Evolutionary conservation across 768 basidiomycete genomes (phyloP), one percentile per base, ranked within the genome.

Genomic region (Mycena amicta): DNA sequence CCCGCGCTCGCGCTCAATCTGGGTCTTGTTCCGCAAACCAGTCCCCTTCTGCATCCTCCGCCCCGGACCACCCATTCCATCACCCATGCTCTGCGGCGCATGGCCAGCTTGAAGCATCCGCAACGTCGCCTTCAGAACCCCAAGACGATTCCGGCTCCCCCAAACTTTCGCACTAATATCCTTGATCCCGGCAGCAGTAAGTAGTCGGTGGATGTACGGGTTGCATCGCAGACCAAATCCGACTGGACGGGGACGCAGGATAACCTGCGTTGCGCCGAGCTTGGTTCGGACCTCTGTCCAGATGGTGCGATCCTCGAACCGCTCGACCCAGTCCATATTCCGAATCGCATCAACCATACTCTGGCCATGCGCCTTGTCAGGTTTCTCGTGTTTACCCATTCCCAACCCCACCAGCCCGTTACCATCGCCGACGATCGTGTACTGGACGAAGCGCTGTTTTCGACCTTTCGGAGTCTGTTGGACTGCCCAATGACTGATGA

Each of bases 381-480:
- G 66, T 37, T 90, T 86, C 2, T 71, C 74, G 71, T 89, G 86
- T 72, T 93, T 95, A 56, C 86, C 93, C 68, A 91, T 84, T 3
- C 93, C 93, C 33, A 86, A 80, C 3, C 93, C 93, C 0, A 96
- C 85, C 26, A 95, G 78, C 0, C 93, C 94, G 31, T 89, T 78
- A 2, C 92, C 91, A 68, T 95, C 86, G 2, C 93, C 93, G 30
- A 91, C 85, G 59, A 95, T 83, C 62, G 87, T 82, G 62, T 91
- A 80, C 37, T 77, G 75, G 52, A 84, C 83, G 52, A 80, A 71
- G 18, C 85, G 81, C 26, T 82, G 79, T 60, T 90, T 89, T 69
- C 93, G 96, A 15, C 97, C 97, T 74, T 98, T 98, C 55, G 90
- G 88, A 0, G 95, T 98, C 81, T 98, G 95, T 60, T 93, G 89